Conservation (phyloP, 2,329 filamentous ascomycete genomes). For the Trichoderma semiorbis region DNA sequence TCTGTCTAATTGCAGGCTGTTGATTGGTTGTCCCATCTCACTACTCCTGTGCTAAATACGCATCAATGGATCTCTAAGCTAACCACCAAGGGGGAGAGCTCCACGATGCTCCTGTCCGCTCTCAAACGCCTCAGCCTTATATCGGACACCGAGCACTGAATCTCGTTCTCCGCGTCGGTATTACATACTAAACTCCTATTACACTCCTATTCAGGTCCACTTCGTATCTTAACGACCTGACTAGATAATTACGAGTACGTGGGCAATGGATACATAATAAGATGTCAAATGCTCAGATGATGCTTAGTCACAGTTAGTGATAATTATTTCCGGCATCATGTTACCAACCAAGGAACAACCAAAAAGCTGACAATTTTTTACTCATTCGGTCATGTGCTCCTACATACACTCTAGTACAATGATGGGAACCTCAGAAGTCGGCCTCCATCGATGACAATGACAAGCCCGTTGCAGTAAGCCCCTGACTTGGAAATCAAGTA, state of each 20-base stretch:
- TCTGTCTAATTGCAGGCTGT: not conserved
- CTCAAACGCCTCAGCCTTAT: not conserved
- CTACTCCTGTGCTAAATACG: not conserved
- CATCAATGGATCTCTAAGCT: not conserved
- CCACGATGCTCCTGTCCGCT: not conserved
- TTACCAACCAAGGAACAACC: not conserved
- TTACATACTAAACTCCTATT: not conserved
- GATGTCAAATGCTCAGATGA: not conserved
- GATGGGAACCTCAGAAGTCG: slow-evolving; percentile 54
- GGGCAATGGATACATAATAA: not conserved
- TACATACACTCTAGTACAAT: slow-evolving; percentile 40
- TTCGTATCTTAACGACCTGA: not conserved
- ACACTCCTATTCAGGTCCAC: not conserved
- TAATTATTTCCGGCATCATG: not conserved
- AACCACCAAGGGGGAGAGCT: not conserved
- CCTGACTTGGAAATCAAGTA: slow-evolving; percentile 64
- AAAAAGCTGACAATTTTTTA: not conserved
- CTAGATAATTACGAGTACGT: not conserved
- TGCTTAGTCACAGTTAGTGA: not conserved
- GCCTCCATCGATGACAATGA: slow-evolving; percentile 62
- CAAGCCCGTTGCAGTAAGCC: slow-evolving; percentile 62
- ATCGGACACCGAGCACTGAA: not conserved
- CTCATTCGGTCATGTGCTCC: not conserved
- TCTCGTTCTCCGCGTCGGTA: not conserved
- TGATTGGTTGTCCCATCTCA: not conserved